Evolutionary conservation across 257 asterid species (phyloP).

Genomic region (Solanum corneliomulleri): DNA sequence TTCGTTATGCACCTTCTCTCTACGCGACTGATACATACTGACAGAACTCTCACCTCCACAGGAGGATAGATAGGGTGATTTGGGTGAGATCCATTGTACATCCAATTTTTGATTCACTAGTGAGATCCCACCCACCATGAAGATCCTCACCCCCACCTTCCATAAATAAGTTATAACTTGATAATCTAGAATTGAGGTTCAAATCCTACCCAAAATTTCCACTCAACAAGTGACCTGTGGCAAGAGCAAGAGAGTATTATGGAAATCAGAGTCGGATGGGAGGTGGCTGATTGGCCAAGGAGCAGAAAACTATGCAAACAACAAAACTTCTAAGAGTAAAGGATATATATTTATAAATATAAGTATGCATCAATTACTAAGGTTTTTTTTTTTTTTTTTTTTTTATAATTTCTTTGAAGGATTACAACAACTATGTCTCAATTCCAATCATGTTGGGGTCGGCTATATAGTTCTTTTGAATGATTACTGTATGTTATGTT

Average conservation of each 20-base stretch:
- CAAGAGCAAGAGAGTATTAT: background rate
- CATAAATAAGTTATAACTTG: background rate
- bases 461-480: background rate
- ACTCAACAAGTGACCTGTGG: background rate
- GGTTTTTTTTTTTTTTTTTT: background rate
- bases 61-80: background rate
- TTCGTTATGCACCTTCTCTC: background rate
- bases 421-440: background rate
- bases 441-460: background rate
- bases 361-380: background rate
- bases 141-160: background rate
- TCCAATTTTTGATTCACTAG: background rate
- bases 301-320: background rate
- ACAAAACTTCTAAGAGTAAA: background rate
- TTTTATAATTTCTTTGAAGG: background rate
- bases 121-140: background rate
- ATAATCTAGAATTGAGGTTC: background rate
- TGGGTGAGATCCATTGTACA: background rate
- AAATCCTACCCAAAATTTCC: background rate
- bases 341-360: background rate
- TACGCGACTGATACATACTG: background rate
- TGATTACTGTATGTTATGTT: background rate
- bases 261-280: background rate
- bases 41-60: background rate
- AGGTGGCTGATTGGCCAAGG: background rate